Conservation (phyloP, 805 yeast species). For the Saturnispora halmiae region DNA sequence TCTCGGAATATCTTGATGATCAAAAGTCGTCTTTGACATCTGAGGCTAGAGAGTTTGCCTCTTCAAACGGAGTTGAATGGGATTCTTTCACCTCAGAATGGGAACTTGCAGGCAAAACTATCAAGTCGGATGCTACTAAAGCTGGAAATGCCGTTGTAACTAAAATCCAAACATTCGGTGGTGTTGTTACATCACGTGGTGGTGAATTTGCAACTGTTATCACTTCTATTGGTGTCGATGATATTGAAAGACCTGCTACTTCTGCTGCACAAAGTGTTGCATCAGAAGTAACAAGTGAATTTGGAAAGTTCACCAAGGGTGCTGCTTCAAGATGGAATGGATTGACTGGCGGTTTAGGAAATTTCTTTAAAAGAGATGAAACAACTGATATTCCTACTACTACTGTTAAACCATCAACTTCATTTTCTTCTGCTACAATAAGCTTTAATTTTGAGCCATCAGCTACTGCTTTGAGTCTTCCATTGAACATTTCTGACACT, state of each 20-base stretch:
- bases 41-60: slow-evolving; percentile 1
- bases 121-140: slow-evolving; percentile 1
- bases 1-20: slow-evolving; percentile 4
- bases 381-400: not conserved
- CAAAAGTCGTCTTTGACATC: slow-evolving; percentile 7
- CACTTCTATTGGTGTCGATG: slow-evolving; percentile 6
- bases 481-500: not conserved
- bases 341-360: not conserved
- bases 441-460: slow-evolving; percentile 3
- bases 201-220: slow-evolving; percentile 9
- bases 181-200: slow-evolving; percentile 7
- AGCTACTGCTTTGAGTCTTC: not conserved
- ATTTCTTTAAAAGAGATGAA: slow-evolving; percentile 6
- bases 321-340: slow-evolving; percentile 7
- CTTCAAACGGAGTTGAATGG: not conserved
- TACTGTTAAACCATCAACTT: not conserved
- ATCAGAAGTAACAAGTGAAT: slow-evolving; percentile 3
- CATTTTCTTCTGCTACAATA: slow-evolving; percentile 5
- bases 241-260: slow-evolving; percentile 3
- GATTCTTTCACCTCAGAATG: not conserved
- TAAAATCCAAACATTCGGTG: slow-evolving; percentile 8
- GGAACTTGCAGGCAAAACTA: not conserved
- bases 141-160: slow-evolving; percentile 10
- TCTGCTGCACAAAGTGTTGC: slow-evolving; percentile 4
- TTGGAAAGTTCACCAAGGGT: slow-evolving; percentile 6